Evolutionary conservation across 371 early-diverging fungal species (phyloP), one percentile per base, ranked within the genome.

Genomic region (Nematocida sp.): DNA sequence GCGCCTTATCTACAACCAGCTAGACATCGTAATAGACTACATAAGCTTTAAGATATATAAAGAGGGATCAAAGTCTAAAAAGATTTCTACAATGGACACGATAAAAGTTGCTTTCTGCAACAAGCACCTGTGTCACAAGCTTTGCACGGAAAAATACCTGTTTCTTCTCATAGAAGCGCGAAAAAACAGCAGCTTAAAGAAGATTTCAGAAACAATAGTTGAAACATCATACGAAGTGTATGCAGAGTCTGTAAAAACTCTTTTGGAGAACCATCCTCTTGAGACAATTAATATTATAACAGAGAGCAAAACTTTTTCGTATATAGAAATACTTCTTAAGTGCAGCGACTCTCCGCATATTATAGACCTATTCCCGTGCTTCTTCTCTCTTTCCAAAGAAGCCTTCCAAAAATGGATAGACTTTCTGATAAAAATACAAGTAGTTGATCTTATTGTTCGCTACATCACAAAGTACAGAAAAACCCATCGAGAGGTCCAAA

Each of bases 281-380:
- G 5, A 50, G 39, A 25, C 28, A n/a, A 39, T 61, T 18, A 23
- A 35, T 2, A 50, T 61, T 13, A 53, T 61, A 16, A 18, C 1
- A 11, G 26, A 18, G 13, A 3, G 23, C 9, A 4, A 56, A 18
- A 25, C n/a, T 26, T 11, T 40, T 18, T 71, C 48, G 28, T 71
- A 61, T 28, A 35, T 71, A n/a, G 55, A 54, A 1, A 11, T 49
- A 32, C 0, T 71, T 28, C 25, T 71, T 5, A 59, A 50, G 42
- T 42, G 53, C 42, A 30, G 69, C 16, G 75, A 71, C 40, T 71
- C 48, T 20, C 39, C 45, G 25, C 28, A 30, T 1, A 71, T 71
- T 53, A 40, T 71, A n/a, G 75, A 71, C 18, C n/a, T 71, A 33
- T 71, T 71, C 48, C 75, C 75, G 0, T 71, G 75, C 55, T 71